Conservation (phyloP, 331 rosid genomes). For the Malus hybrid region DNA sequence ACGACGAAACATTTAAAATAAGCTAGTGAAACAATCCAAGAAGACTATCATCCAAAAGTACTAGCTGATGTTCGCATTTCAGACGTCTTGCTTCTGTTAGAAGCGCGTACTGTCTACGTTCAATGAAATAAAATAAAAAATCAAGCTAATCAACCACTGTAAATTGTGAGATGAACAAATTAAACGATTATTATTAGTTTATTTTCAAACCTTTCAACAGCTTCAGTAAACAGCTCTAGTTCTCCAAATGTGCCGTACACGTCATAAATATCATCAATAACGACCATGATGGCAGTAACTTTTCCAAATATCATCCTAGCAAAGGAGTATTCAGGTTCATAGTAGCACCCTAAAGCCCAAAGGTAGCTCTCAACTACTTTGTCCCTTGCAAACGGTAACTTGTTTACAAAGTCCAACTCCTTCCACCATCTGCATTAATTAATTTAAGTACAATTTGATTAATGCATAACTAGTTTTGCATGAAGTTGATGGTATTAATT, state of each 20-base stretch:
- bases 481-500: no score
- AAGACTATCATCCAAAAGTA: no score
- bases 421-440: conserved; percentile 35
- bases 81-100: no score
- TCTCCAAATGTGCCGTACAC: conserved; percentile 11
- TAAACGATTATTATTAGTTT: no score
- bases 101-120: no score
- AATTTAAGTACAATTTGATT: no score
- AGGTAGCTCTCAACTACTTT: conserved; percentile 29
- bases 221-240: neutral
- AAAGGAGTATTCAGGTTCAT: conserved; percentile 11
- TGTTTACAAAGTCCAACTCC: conserved; percentile 4
- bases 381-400: conserved; percentile 30
- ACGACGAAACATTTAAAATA: neutral
- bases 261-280: conserved; percentile 44
- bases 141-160: no score
- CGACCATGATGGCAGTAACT: neutral
- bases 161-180: no score
- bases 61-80: no score
- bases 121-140: no score
- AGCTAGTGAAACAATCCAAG: neutral
- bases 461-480: no score
- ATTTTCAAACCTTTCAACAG: neutral
- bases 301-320: conserved; percentile 18
- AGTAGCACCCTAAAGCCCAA: conserved; percentile 13